Percentiles rank a stretch among this genome's conserved stretches.
These are phyloP conservation scores for Colletotrichum orbiculare DNA, from an alignment of 2,329 filamentous ascomycete genomes.

Conservation along the genomic window DNA sequence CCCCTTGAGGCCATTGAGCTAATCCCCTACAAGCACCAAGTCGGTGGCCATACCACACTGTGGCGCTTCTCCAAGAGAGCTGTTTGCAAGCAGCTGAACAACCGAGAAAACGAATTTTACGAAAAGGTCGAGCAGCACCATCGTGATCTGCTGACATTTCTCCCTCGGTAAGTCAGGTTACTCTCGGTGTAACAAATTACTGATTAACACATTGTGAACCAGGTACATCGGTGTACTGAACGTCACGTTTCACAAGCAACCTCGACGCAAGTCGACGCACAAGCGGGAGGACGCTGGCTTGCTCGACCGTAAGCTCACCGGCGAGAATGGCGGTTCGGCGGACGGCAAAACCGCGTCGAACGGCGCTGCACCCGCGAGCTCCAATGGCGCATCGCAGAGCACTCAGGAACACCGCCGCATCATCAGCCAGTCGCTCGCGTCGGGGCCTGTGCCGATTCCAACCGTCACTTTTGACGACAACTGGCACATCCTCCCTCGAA, in stretches of 20 bases:
- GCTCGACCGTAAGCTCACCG: slow-evolving; percentile 38
- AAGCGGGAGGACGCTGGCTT: slow-evolving; percentile 59
- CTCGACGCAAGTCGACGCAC: slow-evolving; percentile 70
- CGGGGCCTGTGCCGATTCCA: slow-evolving; percentile 74
- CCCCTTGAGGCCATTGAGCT: slow-evolving; percentile 93
- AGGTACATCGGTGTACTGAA: slow-evolving; percentile 98
- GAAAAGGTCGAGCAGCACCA: slow-evolving; percentile 94
- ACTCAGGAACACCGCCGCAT: slow-evolving; percentile 54
- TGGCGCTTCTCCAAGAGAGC: slow-evolving; percentile 96
- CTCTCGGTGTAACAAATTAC: background rate
- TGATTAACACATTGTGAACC: slow-evolving; percentile 25
- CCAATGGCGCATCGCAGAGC: slow-evolving; percentile 17
- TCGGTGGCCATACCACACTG: slow-evolving; percentile 94
- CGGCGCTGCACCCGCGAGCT: background rate
- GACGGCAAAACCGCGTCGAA: slow-evolving; percentile 3
- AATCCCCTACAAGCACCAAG: slow-evolving; percentile 97
- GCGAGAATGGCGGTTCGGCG: slow-evolving; percentile 17
- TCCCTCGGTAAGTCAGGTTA: slow-evolving; percentile 76
- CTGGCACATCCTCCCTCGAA: slow-evolving; percentile 88
- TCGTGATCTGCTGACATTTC: slow-evolving; percentile 87
- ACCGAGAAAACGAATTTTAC: slow-evolving; percentile 98
- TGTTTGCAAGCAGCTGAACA: slow-evolving; percentile 98
- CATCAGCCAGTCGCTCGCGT: slow-evolving; percentile 81
- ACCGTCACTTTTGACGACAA: slow-evolving; percentile 96
- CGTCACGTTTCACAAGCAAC: slow-evolving; percentile 90